These are phyloP conservation scores for Emmonsiellopsis sp. DNA, from an alignment of 2,329 filamentous ascomycete species.

Conservation along the genomic window DNA sequence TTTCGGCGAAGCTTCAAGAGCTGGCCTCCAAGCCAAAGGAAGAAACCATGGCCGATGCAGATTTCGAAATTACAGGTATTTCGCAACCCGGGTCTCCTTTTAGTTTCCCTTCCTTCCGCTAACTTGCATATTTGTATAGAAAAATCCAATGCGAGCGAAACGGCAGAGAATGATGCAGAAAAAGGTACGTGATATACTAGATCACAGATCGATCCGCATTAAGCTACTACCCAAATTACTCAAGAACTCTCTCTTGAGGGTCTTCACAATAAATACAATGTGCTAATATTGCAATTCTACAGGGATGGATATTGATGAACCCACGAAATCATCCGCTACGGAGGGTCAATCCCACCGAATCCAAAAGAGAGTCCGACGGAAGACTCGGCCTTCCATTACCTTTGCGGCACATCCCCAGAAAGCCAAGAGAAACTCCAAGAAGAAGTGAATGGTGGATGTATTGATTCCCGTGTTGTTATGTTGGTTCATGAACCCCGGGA, in stretches of 20 bases:
- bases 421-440: conserved; percentile 22
- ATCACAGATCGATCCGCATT: too few species aligned
- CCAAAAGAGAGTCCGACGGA: conserved; percentile 29
- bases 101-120: conserved; percentile 7
- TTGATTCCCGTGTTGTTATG: neutral
- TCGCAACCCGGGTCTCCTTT: neutral
- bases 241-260: too few species aligned
- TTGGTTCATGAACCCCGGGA: neutral
- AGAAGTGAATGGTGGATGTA: conserved; percentile 16
- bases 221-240: too few species aligned
- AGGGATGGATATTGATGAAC: conserved; percentile 35
- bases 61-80: conserved; percentile 18
- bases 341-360: conserved; percentile 26
- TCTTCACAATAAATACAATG: too few species aligned
- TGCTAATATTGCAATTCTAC: conserved; percentile 1
- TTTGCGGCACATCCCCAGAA: conserved; percentile 26
- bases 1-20: conserved; percentile 78
- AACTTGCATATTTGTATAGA: conserved; percentile 9
- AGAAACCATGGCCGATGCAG: conserved; percentile 34
- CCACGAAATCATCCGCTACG: conserved; percentile 9
- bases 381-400: conserved; percentile 29
- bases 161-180: conserved; percentile 8
- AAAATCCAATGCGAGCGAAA: conserved; percentile 12
- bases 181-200: conserved; percentile 7
- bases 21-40: conserved; percentile 59